These are phyloP conservation scores for Lasiosphaeria ovina DNA, from an alignment of 495 filamentous ascomycete genomes.

Conservation along the genomic window DNA sequence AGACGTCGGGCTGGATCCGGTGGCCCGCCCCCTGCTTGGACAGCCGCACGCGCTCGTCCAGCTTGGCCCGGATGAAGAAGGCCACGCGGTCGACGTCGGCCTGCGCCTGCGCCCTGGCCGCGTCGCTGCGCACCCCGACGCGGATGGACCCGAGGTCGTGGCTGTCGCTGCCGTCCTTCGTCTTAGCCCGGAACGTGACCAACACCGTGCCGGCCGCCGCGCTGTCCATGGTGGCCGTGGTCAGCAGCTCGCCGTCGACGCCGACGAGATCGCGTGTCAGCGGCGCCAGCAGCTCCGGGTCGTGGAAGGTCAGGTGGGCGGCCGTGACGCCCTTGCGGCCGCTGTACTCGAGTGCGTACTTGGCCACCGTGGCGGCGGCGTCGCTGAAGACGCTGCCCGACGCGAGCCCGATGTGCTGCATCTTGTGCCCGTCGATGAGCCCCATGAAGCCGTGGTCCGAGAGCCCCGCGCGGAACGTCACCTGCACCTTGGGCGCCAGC, in stretches of 20 bases:
- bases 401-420: constrained; percentile 20
- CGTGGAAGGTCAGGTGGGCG: not conserved
- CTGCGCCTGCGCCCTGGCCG: not conserved
- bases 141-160: not conserved
- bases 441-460: constrained; percentile 1
- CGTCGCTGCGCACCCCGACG: not conserved
- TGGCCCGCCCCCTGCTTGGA: not conserved
- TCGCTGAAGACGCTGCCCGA: constrained; percentile 26
- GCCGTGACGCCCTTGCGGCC: not conserved
- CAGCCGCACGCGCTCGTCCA: constrained; percentile 14
- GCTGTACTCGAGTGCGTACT: constrained; percentile 10
- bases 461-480: constrained; percentile 2
- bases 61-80: constrained; percentile 6
- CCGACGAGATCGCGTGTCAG: constrained; percentile 1
- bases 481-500: not conserved
- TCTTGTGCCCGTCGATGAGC: constrained; percentile 20
- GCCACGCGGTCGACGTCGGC: constrained; percentile 1
- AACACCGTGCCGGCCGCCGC: not conserved
- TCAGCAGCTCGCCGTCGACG: constrained; percentile 1
- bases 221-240: not conserved
- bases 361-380: constrained; percentile 20
- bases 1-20: constrained; percentile 5
- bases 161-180: not conserved
- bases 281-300: not conserved
- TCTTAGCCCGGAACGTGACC: not conserved